Evolutionary conservation across 441 rosid genomes (phyloP), one percentile per base, ranked within the genome.

Genomic region (Flueggea neowawraea): DNA sequence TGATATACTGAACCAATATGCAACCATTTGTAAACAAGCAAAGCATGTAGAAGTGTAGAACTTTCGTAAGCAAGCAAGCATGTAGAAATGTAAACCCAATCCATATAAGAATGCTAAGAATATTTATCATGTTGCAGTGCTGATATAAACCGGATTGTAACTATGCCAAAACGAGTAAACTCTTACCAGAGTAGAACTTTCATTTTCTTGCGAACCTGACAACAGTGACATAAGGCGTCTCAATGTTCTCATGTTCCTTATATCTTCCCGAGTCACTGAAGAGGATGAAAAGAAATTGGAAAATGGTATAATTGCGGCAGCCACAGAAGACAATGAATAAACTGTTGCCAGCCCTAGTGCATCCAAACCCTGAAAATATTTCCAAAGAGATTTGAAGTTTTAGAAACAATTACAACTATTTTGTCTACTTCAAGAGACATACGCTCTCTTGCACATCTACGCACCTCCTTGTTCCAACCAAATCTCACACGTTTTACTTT

Each of bases 261-360:
- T 60, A 77, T 94, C 99, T 73, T 94, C 99, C 52, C 85, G 71
- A 16, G 95, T 85, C 89, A 90, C 73, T 31, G 80, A 69, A 54
- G 85, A 74, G 56, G 47, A 56, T 36, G 84, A 70, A 60, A 60
- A 54, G 70, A 83, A 73, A 61, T 73, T 63, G 62, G 72, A 59
- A 72, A 87, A 82, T 22, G 90, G 90, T 62, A 75, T 60, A 62
- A 59, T 72, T 65, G 83, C 16, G 10, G 70, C 60, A 61, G 87
- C 81, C 13, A 54, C 71, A 52, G 82, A 85, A 62, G 83, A 72
- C 54, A 91, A 66, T 48, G 85, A 87, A 67, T 89, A 83, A 60
- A 91, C 59, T 41, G 94, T 80, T 58, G 95, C 96, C 67, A 90
- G 70, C 64, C 96, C 96, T 64, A 84, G 84, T 64, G 98, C 96